Percentiles rank a stretch among this genome's conserved stretches.
phyloP scores from a whole-genome alignment of 495 filamentous ascomycete genomes.

The Neurospora sp. region DNA sequence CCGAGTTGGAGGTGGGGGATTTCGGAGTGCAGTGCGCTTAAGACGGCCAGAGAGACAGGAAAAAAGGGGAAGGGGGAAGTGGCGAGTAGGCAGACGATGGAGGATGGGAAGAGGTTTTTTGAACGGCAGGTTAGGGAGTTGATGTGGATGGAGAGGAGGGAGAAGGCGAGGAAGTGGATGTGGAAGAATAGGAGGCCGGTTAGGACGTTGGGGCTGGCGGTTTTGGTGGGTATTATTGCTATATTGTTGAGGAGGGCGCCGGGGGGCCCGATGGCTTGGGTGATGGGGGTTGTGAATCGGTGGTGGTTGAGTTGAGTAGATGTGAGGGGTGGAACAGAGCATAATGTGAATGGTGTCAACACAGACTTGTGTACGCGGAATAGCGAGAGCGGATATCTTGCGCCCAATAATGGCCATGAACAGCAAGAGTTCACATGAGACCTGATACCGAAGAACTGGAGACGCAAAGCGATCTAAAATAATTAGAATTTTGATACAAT shows the following conservation, averaged over 20 bases:
- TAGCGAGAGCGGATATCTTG: background rate
- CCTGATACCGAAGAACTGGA: background rate
- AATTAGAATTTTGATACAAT: background rate
- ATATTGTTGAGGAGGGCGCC: conserved; percentile 28
- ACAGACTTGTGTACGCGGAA: background rate
- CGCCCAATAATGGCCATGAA: background rate
- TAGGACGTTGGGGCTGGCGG: conserved; percentile 48
- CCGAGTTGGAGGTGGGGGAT: conserved; percentile 57
- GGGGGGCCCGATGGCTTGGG: conserved; percentile 13
- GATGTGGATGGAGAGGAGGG: conserved; percentile 46
- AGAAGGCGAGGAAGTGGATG: conserved; percentile 40
- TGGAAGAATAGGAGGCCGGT: conserved; percentile 52
- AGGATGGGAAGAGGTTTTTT: conserved; percentile 40
- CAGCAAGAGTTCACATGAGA: no score
- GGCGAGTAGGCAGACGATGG: background rate
- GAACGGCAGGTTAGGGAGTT: conserved; percentile 58
- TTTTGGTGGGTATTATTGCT: conserved; percentile 49
- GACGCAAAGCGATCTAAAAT: background rate
- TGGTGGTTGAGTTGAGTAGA: conserved; percentile 5
- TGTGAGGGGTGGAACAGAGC: background rate
- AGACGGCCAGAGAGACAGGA: conserved; percentile 52
- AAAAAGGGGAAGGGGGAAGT: background rate
- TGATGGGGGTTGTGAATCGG: conserved; percentile 6
- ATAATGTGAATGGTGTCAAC: background rate
- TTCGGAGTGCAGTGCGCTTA: conserved; percentile 67